phyloP scores from a whole-genome alignment of 192 early-diverging fungal species.

The Mortierella alpina region DNA sequence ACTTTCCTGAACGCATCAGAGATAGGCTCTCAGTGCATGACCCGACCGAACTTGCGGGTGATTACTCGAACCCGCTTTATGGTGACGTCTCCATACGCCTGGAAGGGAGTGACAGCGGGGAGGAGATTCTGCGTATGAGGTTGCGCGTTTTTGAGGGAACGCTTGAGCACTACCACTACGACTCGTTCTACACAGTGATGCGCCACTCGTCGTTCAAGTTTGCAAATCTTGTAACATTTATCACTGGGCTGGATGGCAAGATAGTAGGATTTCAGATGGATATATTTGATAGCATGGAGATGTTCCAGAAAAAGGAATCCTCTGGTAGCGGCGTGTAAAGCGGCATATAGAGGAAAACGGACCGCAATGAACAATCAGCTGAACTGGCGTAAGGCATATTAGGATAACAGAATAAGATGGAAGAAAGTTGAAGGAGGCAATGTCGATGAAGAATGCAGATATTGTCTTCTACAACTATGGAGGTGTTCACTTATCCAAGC shows the following conservation, averaged over 20 bases:
- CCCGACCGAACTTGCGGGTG: background rate
- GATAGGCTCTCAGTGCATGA: background rate
- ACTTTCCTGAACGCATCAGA: constrained; percentile 4
- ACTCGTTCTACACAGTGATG: background rate
- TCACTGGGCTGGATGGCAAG: background rate
- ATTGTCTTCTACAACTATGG: too few relatives aligned
- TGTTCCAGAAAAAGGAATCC: too few relatives aligned
- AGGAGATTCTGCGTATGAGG: background rate
- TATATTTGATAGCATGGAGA: too few relatives aligned
- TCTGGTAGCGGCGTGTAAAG: too few relatives aligned
- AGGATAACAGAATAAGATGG: too few relatives aligned
- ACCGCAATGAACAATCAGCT: too few relatives aligned
- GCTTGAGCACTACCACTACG: background rate
- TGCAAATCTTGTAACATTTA: background rate
- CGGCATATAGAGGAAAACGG: too few relatives aligned
- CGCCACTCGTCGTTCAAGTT: background rate
- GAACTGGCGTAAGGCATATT: too few relatives aligned
- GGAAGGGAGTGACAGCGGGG: background rate
- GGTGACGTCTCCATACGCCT: constrained; percentile 1
- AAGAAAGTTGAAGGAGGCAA: too few relatives aligned
- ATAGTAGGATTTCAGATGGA: background rate
- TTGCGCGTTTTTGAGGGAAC: background rate
- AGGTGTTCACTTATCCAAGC: too few relatives aligned
- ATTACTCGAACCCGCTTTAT: constrained; percentile 1
- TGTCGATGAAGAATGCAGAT: too few relatives aligned